Base-by-base conservation (phyloP, 768 basidiomycete species). In the Leccinum longicurvipes region DNA sequence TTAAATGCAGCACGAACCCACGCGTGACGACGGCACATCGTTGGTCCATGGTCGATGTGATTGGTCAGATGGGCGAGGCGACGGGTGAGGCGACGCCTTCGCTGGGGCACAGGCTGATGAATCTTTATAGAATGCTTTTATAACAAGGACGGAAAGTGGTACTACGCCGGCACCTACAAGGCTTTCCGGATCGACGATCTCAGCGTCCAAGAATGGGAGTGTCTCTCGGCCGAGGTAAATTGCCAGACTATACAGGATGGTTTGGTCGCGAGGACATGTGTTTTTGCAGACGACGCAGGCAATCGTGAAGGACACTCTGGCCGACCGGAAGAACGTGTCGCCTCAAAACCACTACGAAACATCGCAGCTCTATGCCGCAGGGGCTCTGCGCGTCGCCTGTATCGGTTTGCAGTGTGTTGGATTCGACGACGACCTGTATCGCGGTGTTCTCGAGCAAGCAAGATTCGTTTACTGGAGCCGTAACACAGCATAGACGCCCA, bases 1-100 rank as follows among this genome's bases (percentile, higher is more conserved):
- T 84, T 77, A 89, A 88, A 64, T 92, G 89, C 65, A 85, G 66
- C 70, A 91, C 89, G 24, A 91, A 89, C 63, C 87, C 88, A 17
- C 84, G 86, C 32, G 84, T 88, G 34, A 74, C 78, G 2, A 87
- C 87, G 15, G 89, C 89, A 3, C 89, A 91, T 68, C 80, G 85
- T 29, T 92, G 89, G 89, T 75, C 67, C 50, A 62, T 73, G 7
- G 82, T 83, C n/a, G 87, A 92, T 64, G 77, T 86, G 15, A 74
- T 83, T 6, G 77, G 77, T 3, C 76, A 78, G 36, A 78, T 89
- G 76, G 78, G 67, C 60, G 80, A 80, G 57, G 82, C 86, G 3
- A 88, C 84, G 47, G 89, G 89, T 83, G 59, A 56, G 72, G 49
- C 7, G 12, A 3, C 7, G 23, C 11, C 36, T 36, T 17, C 6